Base-by-base conservation (phyloP, 768 basidiomycete genomes). In the Hericium erinaceus region DNA sequence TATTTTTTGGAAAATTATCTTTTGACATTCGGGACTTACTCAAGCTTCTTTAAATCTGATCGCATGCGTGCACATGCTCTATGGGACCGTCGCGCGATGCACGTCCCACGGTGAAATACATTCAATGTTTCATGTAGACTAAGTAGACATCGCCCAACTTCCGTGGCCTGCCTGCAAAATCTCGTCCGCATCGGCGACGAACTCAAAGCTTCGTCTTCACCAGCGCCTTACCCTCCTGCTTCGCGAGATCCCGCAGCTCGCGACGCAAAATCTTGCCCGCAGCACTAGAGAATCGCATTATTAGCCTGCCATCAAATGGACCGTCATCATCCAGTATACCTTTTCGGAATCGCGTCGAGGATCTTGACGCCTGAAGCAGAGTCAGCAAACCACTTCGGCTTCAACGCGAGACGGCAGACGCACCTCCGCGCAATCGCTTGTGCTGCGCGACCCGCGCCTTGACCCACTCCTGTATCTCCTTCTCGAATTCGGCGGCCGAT, bases 221-320 rank as follows among this genome's bases (percentile, higher is more conserved):
- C 37, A 39, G 22, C 38, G 48, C 33, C 20, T 11, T 18, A 4
- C 53, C 59, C 57, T 90, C 87, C 49, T 73, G 69, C 65, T 83
- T 84, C 0, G 85, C 87, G 48, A 74, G 70, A 2, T 85, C 87
- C 9, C 89, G 78, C 48, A 95, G 74, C 61, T 92, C 81, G 24
- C 88, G 80, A 49, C 92, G 78, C 37, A 95, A 69, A 64, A 95
- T 95, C 72, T 95, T 95, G 3, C 93, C 93, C 55, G 90, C 80
- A 38, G 91, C 83, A 63, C 89, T 92, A 58, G 12, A 65, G 58
- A 52, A 57, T 38, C 54, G 39, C 24, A 11, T 58, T 16, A 59
- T 33, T 49, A 39, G 46, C 15, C 52, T 6, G n/a, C 3, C 26
- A 39, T 26, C 33, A 33, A 33, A 33, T 8, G 33, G 33, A 33